phyloP scores from a whole-genome alignment of 805 yeast species.

The Candida ulmi region DNA sequence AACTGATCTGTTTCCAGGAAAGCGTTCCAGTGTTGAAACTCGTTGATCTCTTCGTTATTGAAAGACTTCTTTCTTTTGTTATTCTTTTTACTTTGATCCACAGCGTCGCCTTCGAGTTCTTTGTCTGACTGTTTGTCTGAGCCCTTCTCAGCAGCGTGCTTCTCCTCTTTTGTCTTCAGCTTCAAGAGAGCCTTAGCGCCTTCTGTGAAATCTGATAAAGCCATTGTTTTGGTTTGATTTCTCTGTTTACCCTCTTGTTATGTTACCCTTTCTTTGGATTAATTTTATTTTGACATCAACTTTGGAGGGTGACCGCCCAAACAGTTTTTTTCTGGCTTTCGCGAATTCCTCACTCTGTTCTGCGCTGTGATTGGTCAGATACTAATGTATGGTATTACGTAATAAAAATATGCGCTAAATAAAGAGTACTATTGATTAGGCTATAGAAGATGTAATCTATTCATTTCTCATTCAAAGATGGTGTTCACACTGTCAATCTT shows the following conservation, averaged over 20 bases:
- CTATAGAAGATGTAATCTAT: no score
- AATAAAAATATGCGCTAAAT: background rate
- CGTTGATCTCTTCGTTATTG: constrained; percentile 17
- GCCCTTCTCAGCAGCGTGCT: constrained; percentile 20
- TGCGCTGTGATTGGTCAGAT: background rate
- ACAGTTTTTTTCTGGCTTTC: background rate
- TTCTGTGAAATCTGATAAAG: constrained; percentile 14
- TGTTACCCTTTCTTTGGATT: constrained; percentile 5
- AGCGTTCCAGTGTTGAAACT: constrained; percentile 25
- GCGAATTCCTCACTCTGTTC: background rate
- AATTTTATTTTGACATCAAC: background rate
- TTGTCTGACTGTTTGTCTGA: no score
- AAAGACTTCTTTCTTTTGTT: constrained; percentile 17
- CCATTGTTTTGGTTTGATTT: constrained; percentile 1
- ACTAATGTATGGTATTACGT: background rate
- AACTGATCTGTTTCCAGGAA: constrained; percentile 21
- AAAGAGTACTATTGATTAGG: no score
- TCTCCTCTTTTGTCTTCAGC: constrained; percentile 18
- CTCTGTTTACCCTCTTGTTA: background rate
- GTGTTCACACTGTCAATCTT: constrained; percentile 12
- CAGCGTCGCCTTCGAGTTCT: constrained; percentile 73
- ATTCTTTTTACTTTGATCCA: constrained; percentile 29
- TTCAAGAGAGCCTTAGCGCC: constrained; percentile 22
- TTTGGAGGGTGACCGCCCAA: constrained; percentile 4
- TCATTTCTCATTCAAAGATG: constrained; percentile 4